A percentile compares a stretch with the other conserved stretches of the same genome.
Conservation (phyloP, 2,329 filamentous ascomycete species). For the Beauveria rudraprayagi region DNA sequence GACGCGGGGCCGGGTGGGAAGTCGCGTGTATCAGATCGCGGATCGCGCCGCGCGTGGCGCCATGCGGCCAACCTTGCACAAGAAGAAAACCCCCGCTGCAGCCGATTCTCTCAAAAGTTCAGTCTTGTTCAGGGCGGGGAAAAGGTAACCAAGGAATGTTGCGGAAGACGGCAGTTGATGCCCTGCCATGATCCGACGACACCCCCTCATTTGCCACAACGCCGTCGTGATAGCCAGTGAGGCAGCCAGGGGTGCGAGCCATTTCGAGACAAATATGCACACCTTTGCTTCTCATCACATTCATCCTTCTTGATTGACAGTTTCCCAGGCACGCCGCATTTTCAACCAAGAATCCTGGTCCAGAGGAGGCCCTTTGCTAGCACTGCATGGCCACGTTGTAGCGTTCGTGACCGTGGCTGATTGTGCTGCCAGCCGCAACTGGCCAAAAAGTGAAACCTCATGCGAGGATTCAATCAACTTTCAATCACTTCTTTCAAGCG, state of each 20-base stretch:
- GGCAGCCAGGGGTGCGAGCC: background rate
- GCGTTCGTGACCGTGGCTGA: no score
- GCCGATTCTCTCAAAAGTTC: background rate
- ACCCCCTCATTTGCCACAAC: background rate
- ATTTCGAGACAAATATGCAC: background rate
- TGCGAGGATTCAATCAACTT: background rate
- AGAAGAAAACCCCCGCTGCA: background rate
- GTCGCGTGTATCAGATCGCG: conserved; percentile 2
- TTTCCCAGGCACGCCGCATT: background rate
- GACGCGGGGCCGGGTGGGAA: conserved; percentile 1
- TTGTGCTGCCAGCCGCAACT: no score
- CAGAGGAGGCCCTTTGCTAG: background rate
- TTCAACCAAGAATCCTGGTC: background rate
- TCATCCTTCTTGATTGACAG: background rate
- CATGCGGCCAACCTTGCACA: background rate
- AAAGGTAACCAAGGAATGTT: no score
- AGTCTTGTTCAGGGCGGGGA: background rate
- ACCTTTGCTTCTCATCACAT: background rate
- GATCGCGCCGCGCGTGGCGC: background rate
- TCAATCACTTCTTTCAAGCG: background rate
- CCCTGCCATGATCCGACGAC: background rate
- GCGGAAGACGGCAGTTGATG: background rate
- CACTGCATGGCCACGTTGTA: no score
- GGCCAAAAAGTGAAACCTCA: background rate
- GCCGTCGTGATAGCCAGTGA: background rate